A percentile compares a stretch with the other conserved stretches of the same genome.
Conservation (phyloP, 169 alveolate species). For the Eimeria acervulina region DNA sequence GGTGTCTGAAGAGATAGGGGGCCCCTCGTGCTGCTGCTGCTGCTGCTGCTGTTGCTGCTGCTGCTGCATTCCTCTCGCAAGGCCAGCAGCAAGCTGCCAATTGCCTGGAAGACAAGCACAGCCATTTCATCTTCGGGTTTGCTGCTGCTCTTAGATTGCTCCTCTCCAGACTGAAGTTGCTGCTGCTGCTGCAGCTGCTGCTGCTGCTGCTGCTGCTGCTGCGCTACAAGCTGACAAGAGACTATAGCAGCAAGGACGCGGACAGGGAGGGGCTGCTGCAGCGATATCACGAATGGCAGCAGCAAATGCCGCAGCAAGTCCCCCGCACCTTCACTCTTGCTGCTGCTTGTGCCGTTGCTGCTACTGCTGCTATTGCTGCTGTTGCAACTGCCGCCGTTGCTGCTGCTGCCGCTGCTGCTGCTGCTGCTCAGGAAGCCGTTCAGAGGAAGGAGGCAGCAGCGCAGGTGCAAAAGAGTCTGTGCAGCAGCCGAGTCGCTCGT, state of each 20-base stretch:
- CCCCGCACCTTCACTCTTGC: background rate
- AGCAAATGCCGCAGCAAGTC: slow-evolving; percentile 53
- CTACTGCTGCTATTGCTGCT: slow-evolving; percentile 1
- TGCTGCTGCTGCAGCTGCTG: slow-evolving; percentile 35
- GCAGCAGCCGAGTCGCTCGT: background rate
- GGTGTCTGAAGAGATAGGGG: slow-evolving; percentile 43
- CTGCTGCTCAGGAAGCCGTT: background rate
- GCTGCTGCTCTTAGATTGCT: background rate
- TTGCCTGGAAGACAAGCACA: slow-evolving; percentile 3
- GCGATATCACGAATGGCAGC: slow-evolving; percentile 41
- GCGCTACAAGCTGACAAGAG: slow-evolving; percentile 44
- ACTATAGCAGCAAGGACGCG: slow-evolving; percentile 52
- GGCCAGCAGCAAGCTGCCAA: slow-evolving; percentile 10
- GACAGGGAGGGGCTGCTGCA: slow-evolving; percentile 37
- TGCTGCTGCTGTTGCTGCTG: slow-evolving; percentile 74
- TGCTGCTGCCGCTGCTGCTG: slow-evolving; percentile 1
- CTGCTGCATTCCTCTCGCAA: slow-evolving; percentile 30
- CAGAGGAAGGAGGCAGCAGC: slow-evolving; percentile 34
- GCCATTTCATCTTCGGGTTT: background rate
- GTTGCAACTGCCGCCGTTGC: background rate
- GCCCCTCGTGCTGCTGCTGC: slow-evolving; percentile 64
- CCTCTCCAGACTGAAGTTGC: background rate
- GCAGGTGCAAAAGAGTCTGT: background rate
- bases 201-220: slow-evolving; percentile 30
- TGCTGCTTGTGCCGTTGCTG: slow-evolving; percentile 34